Percentiles rank a stretch among this genome's conserved stretches.
phyloP scores from a whole-genome alignment of 495 filamentous ascomycete genomes.

The Cenococcum geophilum region DNA sequence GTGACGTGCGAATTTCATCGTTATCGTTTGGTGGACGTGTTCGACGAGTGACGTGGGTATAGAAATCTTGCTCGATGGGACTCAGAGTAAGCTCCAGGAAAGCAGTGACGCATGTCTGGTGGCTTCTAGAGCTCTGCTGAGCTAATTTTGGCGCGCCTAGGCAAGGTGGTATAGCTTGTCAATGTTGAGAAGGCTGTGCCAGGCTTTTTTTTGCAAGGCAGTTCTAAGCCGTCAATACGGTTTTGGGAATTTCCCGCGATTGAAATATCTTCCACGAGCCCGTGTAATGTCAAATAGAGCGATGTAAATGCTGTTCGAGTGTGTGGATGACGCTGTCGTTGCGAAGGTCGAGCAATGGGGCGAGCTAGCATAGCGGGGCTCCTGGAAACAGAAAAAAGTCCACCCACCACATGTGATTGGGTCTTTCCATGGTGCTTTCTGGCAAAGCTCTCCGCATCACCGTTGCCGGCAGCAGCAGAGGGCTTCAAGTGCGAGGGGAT shows the following conservation, averaged over 20 bases:
- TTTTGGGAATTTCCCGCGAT: too few relatives aligned
- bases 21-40: too few relatives aligned
- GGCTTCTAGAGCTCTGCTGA: neutral
- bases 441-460: slow-evolving; percentile 44
- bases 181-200: neutral
- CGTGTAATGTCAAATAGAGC: neutral
- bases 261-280: neutral
- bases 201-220: neutral
- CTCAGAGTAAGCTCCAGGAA: neutral
- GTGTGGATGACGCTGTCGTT: too few relatives aligned
- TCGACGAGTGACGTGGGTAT: too few relatives aligned
- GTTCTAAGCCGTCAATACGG: neutral
- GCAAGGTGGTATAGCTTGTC: neutral
- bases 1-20: too few relatives aligned
- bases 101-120: neutral
- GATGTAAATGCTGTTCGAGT: neutral
- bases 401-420: slow-evolving; percentile 90
- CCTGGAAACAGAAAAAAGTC: slow-evolving; percentile 1
- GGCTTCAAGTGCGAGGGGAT: slow-evolving; percentile 77
- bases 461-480: slow-evolving; percentile 49
- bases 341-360: neutral
- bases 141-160: neutral
- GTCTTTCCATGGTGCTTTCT: slow-evolving; percentile 88
- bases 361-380: neutral
- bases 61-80: too few relatives aligned